These are phyloP conservation scores for Phaeosphaeria sp. DNA, from an alignment of 2,329 filamentous ascomycete genomes.

Conservation along the genomic window DNA sequence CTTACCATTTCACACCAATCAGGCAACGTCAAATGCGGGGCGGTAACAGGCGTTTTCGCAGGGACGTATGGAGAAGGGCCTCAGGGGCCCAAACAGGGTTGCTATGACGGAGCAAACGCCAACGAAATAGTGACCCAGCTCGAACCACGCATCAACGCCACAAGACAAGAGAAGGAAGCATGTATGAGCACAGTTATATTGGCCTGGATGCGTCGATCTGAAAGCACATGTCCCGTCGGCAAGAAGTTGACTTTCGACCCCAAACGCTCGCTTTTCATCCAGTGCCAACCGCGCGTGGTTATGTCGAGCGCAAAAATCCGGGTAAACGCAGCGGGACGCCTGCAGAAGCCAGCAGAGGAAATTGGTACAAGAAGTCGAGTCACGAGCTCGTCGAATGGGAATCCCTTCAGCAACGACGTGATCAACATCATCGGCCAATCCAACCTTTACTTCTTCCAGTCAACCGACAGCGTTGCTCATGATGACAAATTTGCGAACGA, in stretches of 20 bases:
- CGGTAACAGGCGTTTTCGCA: neutral
- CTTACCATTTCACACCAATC: neutral
- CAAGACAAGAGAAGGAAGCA: slow-evolving; percentile 17
- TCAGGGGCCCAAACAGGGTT: neutral
- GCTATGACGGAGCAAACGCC: slow-evolving; percentile 14
- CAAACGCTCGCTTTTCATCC: slow-evolving; percentile 36
- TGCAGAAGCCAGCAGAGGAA: slow-evolving; percentile 20
- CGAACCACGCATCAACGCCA: slow-evolving; percentile 17
- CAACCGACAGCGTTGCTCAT: slow-evolving; percentile 50
- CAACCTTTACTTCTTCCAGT: slow-evolving; percentile 27
- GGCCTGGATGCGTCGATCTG: slow-evolving; percentile 34
- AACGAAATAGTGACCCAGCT: slow-evolving; percentile 20
- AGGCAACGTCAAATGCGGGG: neutral
- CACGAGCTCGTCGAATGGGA: neutral
- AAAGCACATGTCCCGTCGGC: slow-evolving; percentile 16
- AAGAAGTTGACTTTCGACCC: slow-evolving; percentile 3
- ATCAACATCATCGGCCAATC: slow-evolving; percentile 33
- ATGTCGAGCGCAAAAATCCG: slow-evolving; percentile 44
- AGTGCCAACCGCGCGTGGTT: slow-evolving; percentile 46
- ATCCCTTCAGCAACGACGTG: slow-evolving; percentile 30
- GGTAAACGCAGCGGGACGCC: slow-evolving; percentile 41
- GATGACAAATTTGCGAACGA: slow-evolving; percentile 55
- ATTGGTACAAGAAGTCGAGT: neutral
- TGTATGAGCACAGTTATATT: slow-evolving; percentile 32
- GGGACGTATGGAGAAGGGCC: neutral